Percentiles rank a stretch among this genome's conserved stretches.
These are phyloP conservation scores for Colletotrichum truncatum DNA, from an alignment of 2,329 filamentous ascomycete species.

Conservation along the genomic window DNA sequence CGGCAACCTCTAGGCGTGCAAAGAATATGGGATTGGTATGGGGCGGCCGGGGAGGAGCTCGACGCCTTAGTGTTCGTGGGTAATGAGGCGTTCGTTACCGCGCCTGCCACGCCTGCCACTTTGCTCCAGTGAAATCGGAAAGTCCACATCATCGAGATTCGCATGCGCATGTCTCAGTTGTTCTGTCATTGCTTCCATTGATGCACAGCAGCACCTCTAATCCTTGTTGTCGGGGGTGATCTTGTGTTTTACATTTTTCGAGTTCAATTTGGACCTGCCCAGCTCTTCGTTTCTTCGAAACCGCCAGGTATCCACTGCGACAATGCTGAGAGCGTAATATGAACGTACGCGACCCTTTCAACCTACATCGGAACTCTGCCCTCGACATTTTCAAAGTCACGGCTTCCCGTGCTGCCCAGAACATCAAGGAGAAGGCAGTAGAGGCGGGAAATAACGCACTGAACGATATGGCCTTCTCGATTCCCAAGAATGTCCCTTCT, in stretches of 20 bases:
- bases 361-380: slow-evolving; percentile 44
- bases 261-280: slow-evolving; percentile 11
- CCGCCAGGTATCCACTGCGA: slow-evolving; percentile 25
- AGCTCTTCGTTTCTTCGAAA: slow-evolving; percentile 24
- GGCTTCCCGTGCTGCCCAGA: slow-evolving; percentile 53
- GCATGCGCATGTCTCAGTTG: slow-evolving; percentile 9
- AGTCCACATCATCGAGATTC: slow-evolving; percentile 30
- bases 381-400: slow-evolving; percentile 56
- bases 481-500: slow-evolving; percentile 76
- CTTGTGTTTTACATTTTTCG: not conserved
- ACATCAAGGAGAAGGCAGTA: slow-evolving; percentile 57
- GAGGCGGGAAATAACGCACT: slow-evolving; percentile 59
- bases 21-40: slow-evolving; percentile 1
- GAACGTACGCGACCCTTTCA: slow-evolving; percentile 54
- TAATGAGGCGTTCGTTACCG: not conserved
- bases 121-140: slow-evolving; percentile 4
- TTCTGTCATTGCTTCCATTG: slow-evolving; percentile 28
- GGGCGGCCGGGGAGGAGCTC: not conserved
- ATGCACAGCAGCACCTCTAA: slow-evolving; percentile 12
- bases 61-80: not conserved
- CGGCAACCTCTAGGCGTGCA: slow-evolving; percentile 7
- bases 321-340: slow-evolving; percentile 37
- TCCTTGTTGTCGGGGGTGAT: slow-evolving; percentile 7
- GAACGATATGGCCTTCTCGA: slow-evolving; percentile 71
- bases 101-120: not conserved